Evolutionary conservation across 768 basidiomycete genomes (phyloP).

Genomic region (Termitomyces sp.): DNA sequence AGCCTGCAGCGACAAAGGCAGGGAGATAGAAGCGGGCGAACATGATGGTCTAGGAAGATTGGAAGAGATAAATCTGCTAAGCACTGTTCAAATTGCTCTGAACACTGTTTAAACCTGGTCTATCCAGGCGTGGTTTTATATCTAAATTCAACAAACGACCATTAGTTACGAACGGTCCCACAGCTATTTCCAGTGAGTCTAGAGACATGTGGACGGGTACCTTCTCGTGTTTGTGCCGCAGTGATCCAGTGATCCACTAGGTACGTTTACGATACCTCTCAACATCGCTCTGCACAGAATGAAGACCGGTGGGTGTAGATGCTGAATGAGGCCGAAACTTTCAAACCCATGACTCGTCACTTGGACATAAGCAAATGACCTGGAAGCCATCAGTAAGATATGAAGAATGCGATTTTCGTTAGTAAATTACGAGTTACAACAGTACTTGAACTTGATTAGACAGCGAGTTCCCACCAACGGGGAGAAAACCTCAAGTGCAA

Average conservation of each 20-base stretch:
- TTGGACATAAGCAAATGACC: background rate
- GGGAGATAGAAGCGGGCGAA: constrained; percentile 10
- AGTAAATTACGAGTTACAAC: too few species aligned
- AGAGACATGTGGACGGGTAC: background rate
- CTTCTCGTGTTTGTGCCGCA: too few species aligned
- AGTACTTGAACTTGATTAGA: too few species aligned
- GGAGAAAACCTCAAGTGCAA: too few species aligned
- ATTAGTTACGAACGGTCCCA: background rate
- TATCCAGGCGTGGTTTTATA: background rate
- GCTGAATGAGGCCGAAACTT: too few species aligned
- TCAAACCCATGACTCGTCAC: too few species aligned
- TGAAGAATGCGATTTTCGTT: too few species aligned
- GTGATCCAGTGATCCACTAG: too few species aligned
- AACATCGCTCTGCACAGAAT: too few species aligned
- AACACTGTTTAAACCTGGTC: constrained; percentile 1
- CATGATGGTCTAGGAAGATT: constrained; percentile 5
- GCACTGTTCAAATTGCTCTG: constrained; percentile 11
- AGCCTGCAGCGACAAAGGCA: constrained; percentile 6
- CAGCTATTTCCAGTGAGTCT: background rate
- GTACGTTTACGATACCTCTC: background rate
- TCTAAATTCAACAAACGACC: background rate
- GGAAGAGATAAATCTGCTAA: background rate
- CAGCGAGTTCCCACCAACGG: too few species aligned
- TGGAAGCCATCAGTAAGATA: too few species aligned
- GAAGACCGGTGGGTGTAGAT: background rate